A percentile compares a stretch with the other conserved stretches of the same genome.
Conservation (phyloP, 2,329 filamentous ascomycete species). For the Clonostachys rosea region DNA sequence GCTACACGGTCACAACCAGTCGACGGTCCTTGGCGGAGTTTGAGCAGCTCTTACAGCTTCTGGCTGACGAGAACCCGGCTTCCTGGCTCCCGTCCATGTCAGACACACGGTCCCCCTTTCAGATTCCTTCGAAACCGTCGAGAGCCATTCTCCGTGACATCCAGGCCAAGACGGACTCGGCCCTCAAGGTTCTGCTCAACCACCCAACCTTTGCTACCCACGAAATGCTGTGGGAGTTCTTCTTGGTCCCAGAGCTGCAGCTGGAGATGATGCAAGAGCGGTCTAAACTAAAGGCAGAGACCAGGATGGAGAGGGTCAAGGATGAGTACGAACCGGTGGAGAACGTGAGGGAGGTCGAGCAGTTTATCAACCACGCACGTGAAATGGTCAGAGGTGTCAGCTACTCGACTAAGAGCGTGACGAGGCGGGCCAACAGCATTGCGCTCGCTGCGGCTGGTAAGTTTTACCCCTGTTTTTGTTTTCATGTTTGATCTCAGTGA, state of each 20-base stretch:
- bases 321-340: slow-evolving; percentile 86
- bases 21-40: slow-evolving; percentile 85
- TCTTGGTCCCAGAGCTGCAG: slow-evolving; percentile 91
- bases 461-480: slow-evolving; percentile 8
- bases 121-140: slow-evolving; percentile 89
- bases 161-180: slow-evolving; percentile 81
- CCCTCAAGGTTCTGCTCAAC: slow-evolving; percentile 77
- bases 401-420: slow-evolving; percentile 75
- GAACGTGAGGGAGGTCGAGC: slow-evolving; percentile 82
- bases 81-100: slow-evolving; percentile 86
- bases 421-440: slow-evolving; percentile 72
- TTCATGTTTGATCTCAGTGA: background rate
- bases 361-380: slow-evolving; percentile 85
- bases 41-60: slow-evolving; percentile 78
- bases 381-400: slow-evolving; percentile 86
- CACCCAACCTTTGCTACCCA: slow-evolving; percentile 94
- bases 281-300: slow-evolving; percentile 80
- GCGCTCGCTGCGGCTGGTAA: slow-evolving; percentile 59
- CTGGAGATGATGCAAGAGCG: slow-evolving; percentile 85
- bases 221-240: slow-evolving; percentile 98
- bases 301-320: slow-evolving; percentile 74
- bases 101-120: slow-evolving; percentile 80
- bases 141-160: slow-evolving; percentile 81
- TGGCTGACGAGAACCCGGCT: slow-evolving; percentile 85
- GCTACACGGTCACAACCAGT: slow-evolving; percentile 92